Base-by-base conservation (phyloP, 768 basidiomycete genomes). In the Boletus eberwhitei region DNA sequence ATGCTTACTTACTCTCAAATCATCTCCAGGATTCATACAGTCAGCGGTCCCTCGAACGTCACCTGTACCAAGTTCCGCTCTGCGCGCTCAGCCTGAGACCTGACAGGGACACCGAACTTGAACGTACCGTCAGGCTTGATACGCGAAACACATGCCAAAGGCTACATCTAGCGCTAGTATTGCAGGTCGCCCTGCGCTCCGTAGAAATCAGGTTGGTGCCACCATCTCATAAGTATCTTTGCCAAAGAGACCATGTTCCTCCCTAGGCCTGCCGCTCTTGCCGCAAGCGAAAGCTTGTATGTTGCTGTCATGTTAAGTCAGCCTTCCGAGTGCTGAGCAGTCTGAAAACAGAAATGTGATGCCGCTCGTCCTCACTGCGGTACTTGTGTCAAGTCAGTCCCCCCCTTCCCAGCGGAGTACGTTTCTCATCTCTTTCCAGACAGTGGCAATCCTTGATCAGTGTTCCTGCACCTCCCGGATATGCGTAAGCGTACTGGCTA, bases 381-480 rank as follows among this genome's bases (percentile, higher is more conserved):
- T 39, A 91, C 90, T 49, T 93, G 90, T 63, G 81, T 90, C 55
- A 91, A 87, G 89, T 90, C 61, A 64, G 84, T 78, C n/a, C 31
- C 50, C 48, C 47, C 40, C 38, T 50, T 54, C 32, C 31, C 22
- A 47, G 26, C 4, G 19, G 26, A 49, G 36, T 8, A 8, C 37
- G 3, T 43, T 44, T 49, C 54, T 64, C 55, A 68, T 39, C 36
- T 16, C 40, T 60, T 21, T 47, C 24, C 53, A 90, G 88, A 72
- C 85, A 90, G 69, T 90, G 90, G 88, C 83, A 90, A 59, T 82
- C 88, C 16, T 73, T 86, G 54, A 83, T 91, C 57, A 88, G 88
- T 62, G 90, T 93, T 32, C 90, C 90, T 8, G 87, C 91, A 8
- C 90, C 90, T 45, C 81, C 86, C 26, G 90, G 91, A 62, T 93